Evolutionary conservation across 768 basidiomycete species (phyloP), one percentile per base, ranked within the genome.

Genomic region (Cytidiella melzeri): DNA sequence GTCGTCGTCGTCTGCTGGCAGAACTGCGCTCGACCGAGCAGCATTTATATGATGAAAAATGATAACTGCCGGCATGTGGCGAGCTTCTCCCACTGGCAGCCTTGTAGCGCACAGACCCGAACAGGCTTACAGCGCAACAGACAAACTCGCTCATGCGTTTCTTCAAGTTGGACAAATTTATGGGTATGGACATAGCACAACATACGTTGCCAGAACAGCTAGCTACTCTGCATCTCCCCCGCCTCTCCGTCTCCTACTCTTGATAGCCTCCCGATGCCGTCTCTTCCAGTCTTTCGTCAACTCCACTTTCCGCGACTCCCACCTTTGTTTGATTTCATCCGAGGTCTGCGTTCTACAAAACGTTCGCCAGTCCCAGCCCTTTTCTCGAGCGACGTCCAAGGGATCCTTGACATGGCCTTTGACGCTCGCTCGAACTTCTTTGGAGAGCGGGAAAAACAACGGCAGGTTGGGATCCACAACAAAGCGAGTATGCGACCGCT

Each of bases 281-380:
- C 79, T 78, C 68, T 87, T 89, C 88, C 89, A 91, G 43, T 79
- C 84, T 52, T 66, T 71, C 46, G 89, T 91, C 63, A 91, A 64
- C 46, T 80, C 77, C 0, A 71, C 73, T 58, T 82, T 84, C 41
- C 71, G 67, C n/a, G 69, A 75, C 58, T 91, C 88, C 87, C 90
- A 91, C 45, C 72, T 66, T 54, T 73, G 72, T 43, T 76, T 72
- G 28, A 88, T 84, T 57, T 81, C 79, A n/a, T 79, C 77, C 34
- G 74, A 71, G 13, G 69, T 74, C 50, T 73, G 71, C 2, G 76
- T 77, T 36, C 77, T 64, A 51, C 67, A 73, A 59, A 84, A 80
- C 45, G 67, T 66, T 39, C 70, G 64, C 74, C 75, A 75, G 54
- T 73, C 62, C 73, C 73, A 79, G 9, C 74, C 71, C 40, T 70